Conservation (phyloP, 2,329 filamentous ascomycete genomes). For the Microdochium paspali region DNA sequence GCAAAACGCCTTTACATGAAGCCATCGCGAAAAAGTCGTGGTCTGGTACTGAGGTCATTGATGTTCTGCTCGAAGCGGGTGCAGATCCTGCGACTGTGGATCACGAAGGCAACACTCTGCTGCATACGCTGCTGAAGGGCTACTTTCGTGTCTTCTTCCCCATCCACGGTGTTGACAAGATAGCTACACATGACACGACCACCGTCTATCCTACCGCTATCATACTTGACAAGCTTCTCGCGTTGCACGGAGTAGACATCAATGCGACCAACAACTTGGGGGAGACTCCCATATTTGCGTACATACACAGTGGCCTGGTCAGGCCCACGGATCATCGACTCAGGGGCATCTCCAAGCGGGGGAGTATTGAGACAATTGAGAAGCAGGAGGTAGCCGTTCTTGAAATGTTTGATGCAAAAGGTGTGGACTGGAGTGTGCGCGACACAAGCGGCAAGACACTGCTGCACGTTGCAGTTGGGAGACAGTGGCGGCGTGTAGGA, state of each 20-base stretch:
- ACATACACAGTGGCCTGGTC: not conserved
- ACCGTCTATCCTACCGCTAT: not conserved
- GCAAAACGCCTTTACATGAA: constrained; percentile 15
- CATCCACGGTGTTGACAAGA: not conserved
- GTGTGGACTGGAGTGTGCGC: not conserved
- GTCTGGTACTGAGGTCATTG: not conserved
- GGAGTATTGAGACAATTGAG: not conserved
- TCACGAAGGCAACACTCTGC: constrained; percentile 8
- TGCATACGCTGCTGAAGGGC: constrained; percentile 10
- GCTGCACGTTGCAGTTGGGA: not conserved
- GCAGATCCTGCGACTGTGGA: constrained; percentile 8
- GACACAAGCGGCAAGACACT: not conserved
- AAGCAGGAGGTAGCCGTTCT: not conserved
- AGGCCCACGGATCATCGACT: not conserved
- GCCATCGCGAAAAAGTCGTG: constrained; percentile 3
- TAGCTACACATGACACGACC: not conserved
- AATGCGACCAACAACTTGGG: not conserved
- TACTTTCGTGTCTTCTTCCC: not conserved
- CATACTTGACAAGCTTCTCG: not conserved
- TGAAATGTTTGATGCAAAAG: not conserved
- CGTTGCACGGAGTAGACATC: not conserved
- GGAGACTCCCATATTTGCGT: not conserved
- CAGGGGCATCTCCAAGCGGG: not conserved
- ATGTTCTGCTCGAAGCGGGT: constrained; percentile 9
- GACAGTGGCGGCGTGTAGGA: not conserved